Percentiles rank a stretch among this genome's conserved stretches.
These are phyloP conservation scores for Blastocystis sp. DNA, from an alignment of 352 stramenopile species.

Conservation along the genomic window DNA sequence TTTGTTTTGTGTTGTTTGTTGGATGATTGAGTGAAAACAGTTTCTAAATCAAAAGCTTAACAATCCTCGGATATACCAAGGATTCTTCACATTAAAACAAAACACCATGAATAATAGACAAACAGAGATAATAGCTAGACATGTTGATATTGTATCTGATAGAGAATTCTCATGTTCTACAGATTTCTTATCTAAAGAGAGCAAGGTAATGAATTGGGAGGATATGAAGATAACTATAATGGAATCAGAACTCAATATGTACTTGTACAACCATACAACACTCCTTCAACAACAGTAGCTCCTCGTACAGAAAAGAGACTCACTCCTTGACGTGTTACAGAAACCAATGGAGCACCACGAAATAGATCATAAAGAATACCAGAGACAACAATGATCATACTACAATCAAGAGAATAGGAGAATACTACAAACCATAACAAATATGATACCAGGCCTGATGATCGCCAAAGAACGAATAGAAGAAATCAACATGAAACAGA, in stretches of 20 bases:
- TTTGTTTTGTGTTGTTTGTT: background rate
- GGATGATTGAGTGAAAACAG: background rate
- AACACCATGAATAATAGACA: background rate
- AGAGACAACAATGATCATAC: background rate
- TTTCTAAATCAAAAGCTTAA: background rate
- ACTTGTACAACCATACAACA: background rate
- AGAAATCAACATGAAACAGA: background rate
- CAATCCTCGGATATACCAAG: background rate
- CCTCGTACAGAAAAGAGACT: background rate
- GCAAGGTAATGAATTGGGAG: background rate
- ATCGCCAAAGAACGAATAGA: background rate
- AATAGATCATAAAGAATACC: constrained; percentile 7
- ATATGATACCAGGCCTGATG: background rate
- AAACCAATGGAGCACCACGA: background rate
- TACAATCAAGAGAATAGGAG: background rate
- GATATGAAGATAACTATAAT: background rate
- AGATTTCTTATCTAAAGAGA: background rate
- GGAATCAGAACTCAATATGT: background rate
- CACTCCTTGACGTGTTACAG: background rate
- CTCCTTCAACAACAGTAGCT: background rate
- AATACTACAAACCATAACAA: background rate
- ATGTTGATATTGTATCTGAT: background rate
- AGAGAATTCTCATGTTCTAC: background rate
- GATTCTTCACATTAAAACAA: background rate
- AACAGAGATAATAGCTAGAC: background rate